Base-by-base conservation (phyloP, 805 yeast genomes). In the Schwanniomyces polymorphus region DNA sequence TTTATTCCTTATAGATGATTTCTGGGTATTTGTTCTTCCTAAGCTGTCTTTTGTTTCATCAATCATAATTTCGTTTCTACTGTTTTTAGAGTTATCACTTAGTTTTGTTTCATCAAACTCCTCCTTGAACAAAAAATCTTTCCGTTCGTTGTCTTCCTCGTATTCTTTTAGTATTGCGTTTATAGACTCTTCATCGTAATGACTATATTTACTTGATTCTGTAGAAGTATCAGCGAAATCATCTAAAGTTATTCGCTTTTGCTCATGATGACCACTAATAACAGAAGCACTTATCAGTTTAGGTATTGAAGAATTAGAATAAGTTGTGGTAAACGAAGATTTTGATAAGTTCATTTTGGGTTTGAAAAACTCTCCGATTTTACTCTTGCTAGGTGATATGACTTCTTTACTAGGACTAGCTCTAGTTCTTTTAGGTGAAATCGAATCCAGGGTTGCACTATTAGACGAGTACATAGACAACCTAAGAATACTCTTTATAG, bases 161-260 rank as follows among this genome's bases (percentile, higher is more conserved):
- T 68, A 67, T 31, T 65, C 72, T 25, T 64, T 58, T 5, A 69
- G 55, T 7, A 69, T 56, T 14, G 67, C 61, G 42, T 66, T 63
- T 8, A 68, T 58, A 26, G 69, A 64, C 17, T 63, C 69, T 3
- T 65, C 57, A 27, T 59, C 64, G 5, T 53, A 54, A 18, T 44
- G 44, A 27, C 25, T 23, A 17, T 27, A 14, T 33, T 52, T 56
- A 16, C 44, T 39, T 14, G 31, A 42, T n/a, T 54, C 50, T 1
- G 62, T 54, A 1, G 64, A 54, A n/a, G 75, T 63, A 51, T 72
- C 78, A 14, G 76, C 76, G 53, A 72, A 70, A 38, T 71, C 76
- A 9, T 61, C 66, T 21, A 67, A 45, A 6, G 41, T 26, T 10
- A 31, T 38, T 9, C 10, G 21, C 23, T 10, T 7, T 7, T 31